A percentile compares a stretch with the other conserved stretches of the same genome.
phyloP scores from a whole-genome alignment of 2,329 filamentous ascomycete genomes.

The Mycocentrospora acerina region DNA sequence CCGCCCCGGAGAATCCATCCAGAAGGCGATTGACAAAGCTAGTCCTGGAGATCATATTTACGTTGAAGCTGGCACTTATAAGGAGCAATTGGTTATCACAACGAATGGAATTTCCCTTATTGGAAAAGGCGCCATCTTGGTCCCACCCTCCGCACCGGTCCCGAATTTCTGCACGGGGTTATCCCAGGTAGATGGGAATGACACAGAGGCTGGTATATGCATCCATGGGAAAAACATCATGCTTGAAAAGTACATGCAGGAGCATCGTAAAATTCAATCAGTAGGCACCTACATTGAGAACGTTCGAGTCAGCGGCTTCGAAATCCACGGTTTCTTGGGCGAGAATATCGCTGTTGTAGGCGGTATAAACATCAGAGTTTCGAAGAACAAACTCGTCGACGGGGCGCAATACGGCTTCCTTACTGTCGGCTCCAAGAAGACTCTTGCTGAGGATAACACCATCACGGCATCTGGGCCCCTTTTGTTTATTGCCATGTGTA shows the following conservation, averaged over 20 bases:
- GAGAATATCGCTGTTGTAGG: constrained; percentile 12
- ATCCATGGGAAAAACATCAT: constrained; percentile 6
- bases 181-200: neutral
- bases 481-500: constrained; percentile 12
- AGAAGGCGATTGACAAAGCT: constrained; percentile 8
- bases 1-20: constrained; percentile 8
- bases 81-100: constrained; percentile 11
- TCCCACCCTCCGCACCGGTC: constrained; percentile 3
- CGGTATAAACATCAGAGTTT: constrained; percentile 9
- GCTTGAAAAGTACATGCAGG: neutral
- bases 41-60: constrained; percentile 7
- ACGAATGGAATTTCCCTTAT: constrained; percentile 13
- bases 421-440: constrained; percentile 10
- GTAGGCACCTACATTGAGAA: constrained; percentile 9
- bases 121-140: constrained; percentile 6
- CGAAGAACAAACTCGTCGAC: constrained; percentile 11
- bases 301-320: constrained; percentile 11
- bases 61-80: constrained; percentile 12
- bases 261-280: constrained; percentile 4
- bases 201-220: constrained; percentile 14
- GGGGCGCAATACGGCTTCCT: constrained; percentile 13
- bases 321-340: constrained; percentile 9
- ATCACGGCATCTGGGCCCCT: constrained; percentile 1
- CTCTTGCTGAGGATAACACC: constrained; percentile 5
- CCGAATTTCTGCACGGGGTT: constrained; percentile 10